phyloP scores from a whole-genome alignment of 495 filamentous ascomycete genomes.

The Apodospora peruviana region DNA sequence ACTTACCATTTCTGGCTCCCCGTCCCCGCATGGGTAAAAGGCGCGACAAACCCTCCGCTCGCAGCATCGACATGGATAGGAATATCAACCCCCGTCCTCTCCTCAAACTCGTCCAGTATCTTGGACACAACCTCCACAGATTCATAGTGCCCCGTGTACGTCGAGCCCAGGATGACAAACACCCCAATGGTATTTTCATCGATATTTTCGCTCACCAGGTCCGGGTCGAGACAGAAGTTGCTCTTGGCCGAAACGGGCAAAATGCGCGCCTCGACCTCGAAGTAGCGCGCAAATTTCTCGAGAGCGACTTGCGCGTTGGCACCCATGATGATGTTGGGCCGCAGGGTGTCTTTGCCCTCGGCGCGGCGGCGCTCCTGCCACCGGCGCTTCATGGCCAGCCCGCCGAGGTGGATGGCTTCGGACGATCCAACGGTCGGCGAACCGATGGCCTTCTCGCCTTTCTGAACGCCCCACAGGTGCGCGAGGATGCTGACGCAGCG shows the following conservation, averaged over 20 bases:
- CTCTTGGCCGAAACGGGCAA: conserved; percentile 61
- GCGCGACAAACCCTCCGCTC: conserved; percentile 67
- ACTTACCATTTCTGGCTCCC: conserved; percentile 55
- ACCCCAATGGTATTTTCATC: conserved; percentile 78
- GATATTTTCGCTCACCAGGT: conserved; percentile 57
- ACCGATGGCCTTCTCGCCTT: conserved; percentile 63
- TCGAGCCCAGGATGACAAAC: conserved; percentile 69
- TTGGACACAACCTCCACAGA: conserved; percentile 64
- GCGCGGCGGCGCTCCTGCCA: conserved; percentile 63
- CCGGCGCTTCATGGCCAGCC: conserved; percentile 70
- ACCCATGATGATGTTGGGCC: conserved; percentile 74
- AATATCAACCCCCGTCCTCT: conserved; percentile 58
- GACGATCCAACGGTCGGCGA: conserved; percentile 68
- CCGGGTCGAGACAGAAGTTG: conserved; percentile 56
- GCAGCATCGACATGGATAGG: conserved; percentile 75
- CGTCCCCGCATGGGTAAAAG: conserved; percentile 59
- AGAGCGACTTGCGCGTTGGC: conserved; percentile 72
- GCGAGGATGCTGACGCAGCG: conserved; percentile 68
- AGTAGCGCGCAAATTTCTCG: conserved; percentile 70
- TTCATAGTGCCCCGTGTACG: conserved; percentile 74
- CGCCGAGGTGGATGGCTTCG: conserved; percentile 71
- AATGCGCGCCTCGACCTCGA: conserved; percentile 70
- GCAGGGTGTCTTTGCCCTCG: conserved; percentile 55
- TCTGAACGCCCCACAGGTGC: conserved; percentile 61
- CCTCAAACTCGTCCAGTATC: conserved; percentile 61